Percentiles rank a stretch among this genome's conserved stretches.
Conservation (phyloP, 1,284 basidiomycete genomes). For the Somion occarium region DNA sequence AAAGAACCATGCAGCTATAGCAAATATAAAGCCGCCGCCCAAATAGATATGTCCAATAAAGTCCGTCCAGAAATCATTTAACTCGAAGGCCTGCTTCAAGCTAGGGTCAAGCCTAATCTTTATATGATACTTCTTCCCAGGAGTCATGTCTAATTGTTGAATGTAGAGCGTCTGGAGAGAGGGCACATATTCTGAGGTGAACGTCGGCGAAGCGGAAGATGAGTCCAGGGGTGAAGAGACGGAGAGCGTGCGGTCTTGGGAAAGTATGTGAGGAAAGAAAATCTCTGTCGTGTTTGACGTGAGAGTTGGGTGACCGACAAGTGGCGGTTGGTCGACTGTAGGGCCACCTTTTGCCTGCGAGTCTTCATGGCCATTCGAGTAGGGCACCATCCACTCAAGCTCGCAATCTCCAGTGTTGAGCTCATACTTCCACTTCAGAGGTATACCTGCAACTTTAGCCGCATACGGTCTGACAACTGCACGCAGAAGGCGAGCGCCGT, state of each 20-base stretch:
- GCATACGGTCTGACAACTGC: slow-evolving; percentile 78
- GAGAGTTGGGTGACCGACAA: slow-evolving; percentile 34
- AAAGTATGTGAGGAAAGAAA: slow-evolving; percentile 64
- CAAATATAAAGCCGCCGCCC: not conserved
- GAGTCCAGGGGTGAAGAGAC: slow-evolving; percentile 47
- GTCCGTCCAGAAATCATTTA: slow-evolving; percentile 65
- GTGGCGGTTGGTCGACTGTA: slow-evolving; percentile 33
- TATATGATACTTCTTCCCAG: slow-evolving; percentile 43
- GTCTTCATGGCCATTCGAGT: slow-evolving; percentile 4
- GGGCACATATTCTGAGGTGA: slow-evolving; percentile 41
- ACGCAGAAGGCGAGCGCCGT: slow-evolving; percentile 75
- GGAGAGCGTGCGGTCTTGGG: slow-evolving; percentile 51
- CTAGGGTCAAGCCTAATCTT: slow-evolving; percentile 52
- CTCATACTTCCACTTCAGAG: slow-evolving; percentile 64
- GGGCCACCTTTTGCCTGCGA: slow-evolving; percentile 8
- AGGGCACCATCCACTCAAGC: slow-evolving; percentile 56
- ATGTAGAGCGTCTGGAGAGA: slow-evolving; percentile 65
- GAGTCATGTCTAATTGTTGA: slow-evolving; percentile 28
- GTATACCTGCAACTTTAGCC: slow-evolving; percentile 74
- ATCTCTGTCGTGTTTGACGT: slow-evolving; percentile 69
- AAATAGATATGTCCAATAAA: slow-evolving; percentile 19
- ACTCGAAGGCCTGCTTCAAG: slow-evolving; percentile 41
- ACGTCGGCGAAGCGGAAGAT: slow-evolving; percentile 23
- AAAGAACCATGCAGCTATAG: not conserved
- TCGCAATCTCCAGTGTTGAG: slow-evolving; percentile 60